Base-by-base conservation (phyloP, 2,329 filamentous ascomycete genomes). In the Claviceps quebecensis region DNA sequence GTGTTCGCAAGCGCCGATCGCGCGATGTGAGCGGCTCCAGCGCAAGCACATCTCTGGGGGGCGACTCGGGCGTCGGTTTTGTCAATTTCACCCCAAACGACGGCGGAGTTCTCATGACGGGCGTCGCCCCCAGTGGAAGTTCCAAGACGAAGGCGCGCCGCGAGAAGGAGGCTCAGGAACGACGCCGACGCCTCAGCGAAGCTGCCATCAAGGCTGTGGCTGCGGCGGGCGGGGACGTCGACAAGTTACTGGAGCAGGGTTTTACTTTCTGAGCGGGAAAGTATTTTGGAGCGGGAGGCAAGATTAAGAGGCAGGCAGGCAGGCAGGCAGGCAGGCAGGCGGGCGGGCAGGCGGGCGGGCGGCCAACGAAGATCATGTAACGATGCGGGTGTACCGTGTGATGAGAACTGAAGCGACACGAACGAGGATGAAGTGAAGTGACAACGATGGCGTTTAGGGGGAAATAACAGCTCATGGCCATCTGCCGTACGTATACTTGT, bases 61-160 rank as follows among this genome's bases (percentile, higher is more conserved):
- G 65, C 2, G 50, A 57, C 9, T 61, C 63, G 3, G 60, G 61
- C 2, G 70, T 78, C 8, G 77, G 78, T 11, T 97, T 97, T 62
- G 87, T 95, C 56, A 97, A 97, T 67, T 95, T 86, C 68, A 96
- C 90, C 1, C 83, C 88, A 0, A 73, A 76, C 48, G 90, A 98
- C 65, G 83, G 82, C 60, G 72, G 77, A 14, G 80, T 85, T 62
- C 83, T 98, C 44, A 79, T 98, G 67, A 87, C 80, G 7, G 91
- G 90, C 5, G 93, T 98, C 13, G 93, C 93, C 45, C 91, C 91
- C 1, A 90, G 84, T 57, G 93, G 93, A 9, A 89, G 83, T 58
- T 86, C 81, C 58, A 97, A 97, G 77, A 97, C 93, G 8, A 96
- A 96, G 65, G 88, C 88, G n/a, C 72, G 89, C 51, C 73, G 93